Conservation (phyloP, 139 green algal genomes). For the Dunaliella primolecta region DNA sequence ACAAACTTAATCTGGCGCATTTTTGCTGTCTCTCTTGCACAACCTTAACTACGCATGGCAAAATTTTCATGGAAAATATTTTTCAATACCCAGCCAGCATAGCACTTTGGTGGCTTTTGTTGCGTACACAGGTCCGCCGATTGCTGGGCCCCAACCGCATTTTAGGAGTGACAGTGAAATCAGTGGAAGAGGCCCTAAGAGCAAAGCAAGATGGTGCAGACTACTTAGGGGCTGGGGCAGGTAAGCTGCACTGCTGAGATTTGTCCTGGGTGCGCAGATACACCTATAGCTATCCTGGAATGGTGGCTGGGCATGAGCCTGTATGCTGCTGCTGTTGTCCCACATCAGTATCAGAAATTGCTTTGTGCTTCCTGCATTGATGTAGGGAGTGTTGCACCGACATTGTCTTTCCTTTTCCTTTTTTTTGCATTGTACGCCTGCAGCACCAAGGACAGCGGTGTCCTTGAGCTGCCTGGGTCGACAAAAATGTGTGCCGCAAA, state of each 20-base stretch:
- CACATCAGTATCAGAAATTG: neutral
- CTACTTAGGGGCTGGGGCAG: constrained; percentile 78
- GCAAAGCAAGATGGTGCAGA: constrained; percentile 73
- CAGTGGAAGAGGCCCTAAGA: constrained; percentile 37
- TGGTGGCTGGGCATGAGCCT: neutral
- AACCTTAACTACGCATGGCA: too few relatives aligned
- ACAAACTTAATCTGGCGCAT: too few relatives aligned
- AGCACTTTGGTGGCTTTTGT: too few relatives aligned
- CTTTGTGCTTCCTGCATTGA: neutral
- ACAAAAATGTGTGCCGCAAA: neutral
- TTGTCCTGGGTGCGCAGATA: neutral
- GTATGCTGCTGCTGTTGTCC: neutral
- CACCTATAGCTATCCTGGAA: neutral
- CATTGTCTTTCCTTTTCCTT: too few relatives aligned
- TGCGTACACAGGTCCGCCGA: constrained; percentile 40
- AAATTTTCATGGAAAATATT: too few relatives aligned
- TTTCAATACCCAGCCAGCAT: too few relatives aligned
- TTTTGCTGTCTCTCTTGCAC: too few relatives aligned
- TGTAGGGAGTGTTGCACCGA: neutral
- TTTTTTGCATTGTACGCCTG: too few relatives aligned
- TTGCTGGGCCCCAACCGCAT: constrained; percentile 64
- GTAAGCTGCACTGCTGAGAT: neutral
- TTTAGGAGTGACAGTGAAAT: constrained; percentile 85
- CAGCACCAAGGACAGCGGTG: too few relatives aligned
- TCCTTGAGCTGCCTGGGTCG: too few relatives aligned